Evolutionary conservation across 139 green algal species (phyloP), one percentile per base, ranked within the genome.

Genomic region (Micractinium sp.): DNA sequence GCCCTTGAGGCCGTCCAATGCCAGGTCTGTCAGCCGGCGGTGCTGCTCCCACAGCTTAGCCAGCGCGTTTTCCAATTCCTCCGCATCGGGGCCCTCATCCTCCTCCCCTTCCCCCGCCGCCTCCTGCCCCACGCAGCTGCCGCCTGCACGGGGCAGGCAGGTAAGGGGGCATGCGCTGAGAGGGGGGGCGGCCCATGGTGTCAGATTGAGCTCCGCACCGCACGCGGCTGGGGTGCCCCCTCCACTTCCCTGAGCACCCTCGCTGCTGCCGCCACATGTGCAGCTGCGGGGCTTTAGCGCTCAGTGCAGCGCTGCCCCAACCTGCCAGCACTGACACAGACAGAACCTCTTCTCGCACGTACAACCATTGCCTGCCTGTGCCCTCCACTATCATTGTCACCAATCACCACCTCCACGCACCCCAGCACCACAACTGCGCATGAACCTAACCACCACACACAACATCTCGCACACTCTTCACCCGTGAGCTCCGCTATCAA

Each of bases 21-120:
- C 92, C 19, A 95, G 67, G 23, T 88, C 71, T 19, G 71, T 66
- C 38, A 95, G 66, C 14, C 89, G 80, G 29, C 73, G 73, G 81
- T 94, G 92, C 79, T 95, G 88, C 36, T 67, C 61, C 39, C 91
- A 92, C 63, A 92, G 53, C 22, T 63, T 35, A 33, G 56, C 5
- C 33, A 95, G 92, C 22, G 90, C 73, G 1, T 73, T 66, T 23
- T 35, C 89, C 19, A 89, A 35, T 0, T 15, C 35, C 63, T 89
- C 77, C 5, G 14, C 61, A 27, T 69, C 77, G 3, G 56, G 75
- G 7, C 67, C 41, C 38, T 85, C 39, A 12, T 53, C 33, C 22
- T 60, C 85, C 12, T 29, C 77, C 22, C 7, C 39, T 4, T 14
- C n/a, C 20, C 71, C 31, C 71, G 25, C 71, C 29, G 71, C 31